Percentiles rank a stretch among this genome's conserved stretches.
phyloP scores from a whole-genome alignment of 176 grass and related monocot genomes.

The Oryza glumipatula region DNA sequence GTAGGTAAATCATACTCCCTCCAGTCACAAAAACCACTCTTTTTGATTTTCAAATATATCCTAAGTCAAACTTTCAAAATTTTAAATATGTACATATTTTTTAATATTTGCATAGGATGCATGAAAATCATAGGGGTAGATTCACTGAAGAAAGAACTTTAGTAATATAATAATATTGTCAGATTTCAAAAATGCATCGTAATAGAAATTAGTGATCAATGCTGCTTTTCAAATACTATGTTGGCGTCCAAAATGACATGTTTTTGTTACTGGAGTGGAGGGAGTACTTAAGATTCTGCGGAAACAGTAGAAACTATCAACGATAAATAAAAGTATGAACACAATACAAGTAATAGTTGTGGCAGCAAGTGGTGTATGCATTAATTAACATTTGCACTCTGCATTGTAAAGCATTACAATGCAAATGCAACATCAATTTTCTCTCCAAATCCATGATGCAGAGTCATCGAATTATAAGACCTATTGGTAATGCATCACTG shows the following conservation, averaged over 20 bases:
- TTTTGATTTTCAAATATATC: not conserved
- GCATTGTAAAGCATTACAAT: conserved; percentile 14
- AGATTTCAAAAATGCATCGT: not conserved
- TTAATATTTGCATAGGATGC: not conserved
- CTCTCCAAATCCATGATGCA: conserved; percentile 3
- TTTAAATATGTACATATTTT: no score
- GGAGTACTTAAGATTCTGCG: not conserved
- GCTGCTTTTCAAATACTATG: not conserved
- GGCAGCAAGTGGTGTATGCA: conserved; percentile 1
- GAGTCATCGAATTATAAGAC: not conserved
- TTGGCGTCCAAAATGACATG: not conserved
- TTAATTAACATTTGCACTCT: conserved; percentile 4
- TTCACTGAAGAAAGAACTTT: not conserved
- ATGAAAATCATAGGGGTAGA: not conserved
- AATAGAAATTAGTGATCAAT: not conserved
- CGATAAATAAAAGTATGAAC: not conserved
- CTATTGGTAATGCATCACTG: not conserved
- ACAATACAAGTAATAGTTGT: conserved; percentile 24
- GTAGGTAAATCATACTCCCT: conserved; percentile 17
- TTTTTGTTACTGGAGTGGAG: not conserved
- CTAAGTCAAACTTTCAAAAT: not conserved
- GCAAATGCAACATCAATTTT: conserved; percentile 12
- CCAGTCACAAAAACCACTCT: not conserved
- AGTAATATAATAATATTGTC: not conserved
- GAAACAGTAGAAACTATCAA: conserved; percentile 4